Evolutionary conservation across 1,139 yeast genomes (phyloP), one percentile per base, ranked within the genome.

Genomic region (Kodamaea plutei): DNA sequence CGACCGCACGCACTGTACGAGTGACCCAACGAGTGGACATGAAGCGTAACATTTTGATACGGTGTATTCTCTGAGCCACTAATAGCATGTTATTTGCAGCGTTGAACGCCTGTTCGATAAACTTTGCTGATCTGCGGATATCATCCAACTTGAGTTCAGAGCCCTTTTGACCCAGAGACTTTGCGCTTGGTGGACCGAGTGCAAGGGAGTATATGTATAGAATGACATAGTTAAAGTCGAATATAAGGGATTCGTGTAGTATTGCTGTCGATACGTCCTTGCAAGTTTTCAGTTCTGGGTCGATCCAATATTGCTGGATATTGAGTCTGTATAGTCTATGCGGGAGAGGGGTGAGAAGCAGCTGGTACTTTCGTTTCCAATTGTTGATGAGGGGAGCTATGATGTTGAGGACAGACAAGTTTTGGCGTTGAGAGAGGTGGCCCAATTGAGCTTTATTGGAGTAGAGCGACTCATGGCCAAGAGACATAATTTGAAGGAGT

Each of bases 21-120:
- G 88, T 83, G 4, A 84, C 79, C 95, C 96, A 88, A 40, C 96
- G 65, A 9, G 87, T 89, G 1, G 97, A 96, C 78, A 89, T 85
- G 48, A 73, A 83, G 38, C 79, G 65, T 32, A 85, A 60, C 63
- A 80, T 61, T 39, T 73, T 76, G 39, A 81, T 61, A 38, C 69
- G 66, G 47, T 82, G 87, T 3, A 85, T 79, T 25, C 94, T 61
- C 34, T 76, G 76, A 2, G 91, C 85, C 3, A 83, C 81, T 18
- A 74, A 70, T 22, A 88, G 58, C 53, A 85, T 75, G 47, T 84
- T 94, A 45, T 81, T 81, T 1, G 96, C 96, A 0, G 96, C 83
- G 37, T 69, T 76, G 41, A 83, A 84, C 0, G 96, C 96, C 40
- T 79, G 69, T 36, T 80, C 91, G 15, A 87, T 84, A 52, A 80